Evolutionary conservation across 2,329 filamentous ascomycete genomes (phyloP).

Genomic region (Trichoderma simmonsii): DNA sequence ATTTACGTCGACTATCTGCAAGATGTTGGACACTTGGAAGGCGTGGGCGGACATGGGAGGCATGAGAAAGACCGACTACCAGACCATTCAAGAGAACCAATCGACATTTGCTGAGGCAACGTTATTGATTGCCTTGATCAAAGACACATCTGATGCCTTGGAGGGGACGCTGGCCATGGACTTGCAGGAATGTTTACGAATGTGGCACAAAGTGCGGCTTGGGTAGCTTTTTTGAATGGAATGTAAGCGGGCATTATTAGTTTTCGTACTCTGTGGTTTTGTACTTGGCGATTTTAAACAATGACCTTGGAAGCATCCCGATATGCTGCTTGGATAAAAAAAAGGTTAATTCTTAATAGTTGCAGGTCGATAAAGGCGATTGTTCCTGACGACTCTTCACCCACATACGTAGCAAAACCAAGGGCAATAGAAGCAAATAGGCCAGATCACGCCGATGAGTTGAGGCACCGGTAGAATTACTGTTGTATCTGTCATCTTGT

Average conservation of each 20-base stretch:
- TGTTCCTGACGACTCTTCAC: neutral
- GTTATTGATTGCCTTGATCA: constrained; percentile 47
- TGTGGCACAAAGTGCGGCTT: constrained; percentile 53
- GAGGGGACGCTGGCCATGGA: constrained; percentile 51
- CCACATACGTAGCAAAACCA: neutral
- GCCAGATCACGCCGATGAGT: no score
- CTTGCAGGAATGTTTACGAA: constrained; percentile 51
- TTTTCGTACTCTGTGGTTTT: neutral
- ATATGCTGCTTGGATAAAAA: neutral
- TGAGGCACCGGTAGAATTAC: neutral
- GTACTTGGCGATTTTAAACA: neutral
- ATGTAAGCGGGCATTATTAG: neutral
- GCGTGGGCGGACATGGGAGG: constrained; percentile 54
- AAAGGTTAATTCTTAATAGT: neutral
- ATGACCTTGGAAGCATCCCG: no score
- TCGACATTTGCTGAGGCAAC: constrained; percentile 47
- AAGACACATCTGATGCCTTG: constrained; percentile 42
- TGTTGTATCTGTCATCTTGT: neutral
- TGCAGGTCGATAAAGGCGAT: neutral
- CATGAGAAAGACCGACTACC: constrained; percentile 47
- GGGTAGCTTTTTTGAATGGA: constrained; percentile 34
- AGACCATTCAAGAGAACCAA: constrained; percentile 37
- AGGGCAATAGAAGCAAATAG: neutral
- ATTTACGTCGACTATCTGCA: constrained; percentile 40
- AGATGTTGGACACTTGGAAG: constrained; percentile 51